Conservation (phyloP, 345 rosid species). For the Ceriops zippeliana region DNA sequence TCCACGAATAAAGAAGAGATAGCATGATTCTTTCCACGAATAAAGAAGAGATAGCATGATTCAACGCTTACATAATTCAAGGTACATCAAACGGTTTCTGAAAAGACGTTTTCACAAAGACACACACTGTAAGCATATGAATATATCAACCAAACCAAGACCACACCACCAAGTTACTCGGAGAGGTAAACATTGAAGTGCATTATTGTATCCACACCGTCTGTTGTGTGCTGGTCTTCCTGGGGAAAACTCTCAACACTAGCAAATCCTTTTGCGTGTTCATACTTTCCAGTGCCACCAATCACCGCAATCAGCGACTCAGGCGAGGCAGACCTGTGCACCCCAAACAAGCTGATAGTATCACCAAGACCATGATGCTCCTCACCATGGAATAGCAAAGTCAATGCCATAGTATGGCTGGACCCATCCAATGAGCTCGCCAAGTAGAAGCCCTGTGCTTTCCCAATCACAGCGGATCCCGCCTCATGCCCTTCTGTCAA, state of each 20-base stretch:
- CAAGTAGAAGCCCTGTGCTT: conserved; percentile 84
- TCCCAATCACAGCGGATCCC: conserved; percentile 68
- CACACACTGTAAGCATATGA: not conserved
- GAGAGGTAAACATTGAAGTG: conserved; percentile 62
- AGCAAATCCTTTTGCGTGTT: conserved; percentile 70
- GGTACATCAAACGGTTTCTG: not conserved
- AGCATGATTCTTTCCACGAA: no score
- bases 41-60: no score
- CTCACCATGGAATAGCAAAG: conserved; percentile 48
- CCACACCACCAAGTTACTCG: conserved; percentile 16
- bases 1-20: no score
- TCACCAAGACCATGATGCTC: conserved; percentile 42
- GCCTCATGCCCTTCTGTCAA: conserved; percentile 79
- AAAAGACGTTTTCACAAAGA: not conserved
- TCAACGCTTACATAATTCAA: not conserved
- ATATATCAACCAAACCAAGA: not conserved
- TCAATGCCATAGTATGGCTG: conserved; percentile 77
- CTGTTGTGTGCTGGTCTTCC: conserved; percentile 67
- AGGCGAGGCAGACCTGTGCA: conserved; percentile 65
- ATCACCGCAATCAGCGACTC: conserved; percentile 66
- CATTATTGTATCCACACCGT: conserved; percentile 74
- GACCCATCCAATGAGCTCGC: conserved; percentile 87
- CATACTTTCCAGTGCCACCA: conserved; percentile 84
- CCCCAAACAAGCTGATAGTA: conserved; percentile 79
- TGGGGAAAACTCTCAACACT: conserved; percentile 61